Evolutionary conservation across 1,139 yeast species (phyloP), one percentile per base, ranked within the genome.

Genomic region (Candida tropicalis): DNA sequence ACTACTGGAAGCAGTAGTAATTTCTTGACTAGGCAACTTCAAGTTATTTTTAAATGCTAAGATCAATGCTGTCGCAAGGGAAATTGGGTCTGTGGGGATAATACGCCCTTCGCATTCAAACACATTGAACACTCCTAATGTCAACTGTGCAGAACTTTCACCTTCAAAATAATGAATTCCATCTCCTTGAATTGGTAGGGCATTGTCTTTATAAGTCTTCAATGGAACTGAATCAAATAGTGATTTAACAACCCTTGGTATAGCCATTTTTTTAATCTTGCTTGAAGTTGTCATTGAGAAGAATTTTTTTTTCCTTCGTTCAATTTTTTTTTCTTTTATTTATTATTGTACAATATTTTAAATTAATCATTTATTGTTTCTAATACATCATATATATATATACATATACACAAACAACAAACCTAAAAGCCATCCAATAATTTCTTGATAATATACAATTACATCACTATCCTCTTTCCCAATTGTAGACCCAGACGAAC

Each of bases 201-300:
- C 43, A 0, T 59, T 60, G 1, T 73, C 56, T 0, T 76, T 70
- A 40, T 69, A 61, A 9, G 66, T 60, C 17, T 47, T 49, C 26
- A 79, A 45, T 0, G 86, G 86, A 48, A 81, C 79, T 4, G 65
- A 52, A 41, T 78, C 80, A 49, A 81, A 80, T 4, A 79, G 52
- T 32, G 54, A 51, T 47, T 69, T 67, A 4, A 80, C 54, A 1
- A 71, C 62, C 10, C 45, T 56, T 0, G 86, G 86, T 2, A 79
- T 66, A 35, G 57, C 22, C 45, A 43, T 42, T 32, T 11, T 22
- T 36, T 12, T n/a, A n/a, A n/a, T n/a, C n/a, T n/a, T n/a, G n/a
- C n/a, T n/a, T n/a, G n/a, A n/a, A n/a, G n/a, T n/a, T n/a, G n/a
- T n/a, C n/a, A n/a, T n/a, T n/a, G n/a, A 5, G 16, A 15, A 25